phyloP scores from a whole-genome alignment of 352 stramenopile genomes.

The Phytophthora hibernalis region DNA sequence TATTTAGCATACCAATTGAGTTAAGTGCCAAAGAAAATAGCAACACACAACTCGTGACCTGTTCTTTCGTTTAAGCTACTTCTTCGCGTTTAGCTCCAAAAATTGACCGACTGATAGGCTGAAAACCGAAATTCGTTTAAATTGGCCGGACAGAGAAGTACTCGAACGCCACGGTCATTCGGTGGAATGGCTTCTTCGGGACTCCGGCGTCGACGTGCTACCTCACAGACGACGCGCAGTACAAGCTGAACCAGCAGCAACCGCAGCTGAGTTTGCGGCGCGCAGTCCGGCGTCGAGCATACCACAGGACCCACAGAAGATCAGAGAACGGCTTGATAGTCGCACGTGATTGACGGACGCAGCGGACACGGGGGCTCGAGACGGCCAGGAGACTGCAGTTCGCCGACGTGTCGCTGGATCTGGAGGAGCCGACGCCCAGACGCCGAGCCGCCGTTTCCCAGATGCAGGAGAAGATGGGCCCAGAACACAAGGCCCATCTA shows the following conservation, averaged over 20 bases:
- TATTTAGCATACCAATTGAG: too few relatives aligned
- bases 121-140: too few relatives aligned
- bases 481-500: conserved; percentile 32
- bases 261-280: conserved; percentile 52
- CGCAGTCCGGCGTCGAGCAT: conserved; percentile 37
- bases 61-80: too few relatives aligned
- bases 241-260: conserved; percentile 56
- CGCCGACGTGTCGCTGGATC: conserved; percentile 31
- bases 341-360: conserved; percentile 16
- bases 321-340: too few relatives aligned
- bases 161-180: too few relatives aligned
- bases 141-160: too few relatives aligned
- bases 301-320: conserved; percentile 5
- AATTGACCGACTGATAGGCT: too few relatives aligned
- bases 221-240: conserved; percentile 53
- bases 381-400: conserved; percentile 30
- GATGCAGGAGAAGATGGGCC: conserved; percentile 26
- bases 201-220: too few relatives aligned
- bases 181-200: too few relatives aligned
- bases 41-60: too few relatives aligned
- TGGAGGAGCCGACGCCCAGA: conserved; percentile 24
- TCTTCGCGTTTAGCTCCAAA: too few relatives aligned
- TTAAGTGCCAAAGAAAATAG: too few relatives aligned
- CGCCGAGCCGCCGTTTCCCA: conserved; percentile 29
- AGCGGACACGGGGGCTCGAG: conserved; percentile 23